These are phyloP conservation scores for Strobilomyces echinocephalus DNA, from an alignment of 768 basidiomycete species.

Conservation along the genomic window DNA sequence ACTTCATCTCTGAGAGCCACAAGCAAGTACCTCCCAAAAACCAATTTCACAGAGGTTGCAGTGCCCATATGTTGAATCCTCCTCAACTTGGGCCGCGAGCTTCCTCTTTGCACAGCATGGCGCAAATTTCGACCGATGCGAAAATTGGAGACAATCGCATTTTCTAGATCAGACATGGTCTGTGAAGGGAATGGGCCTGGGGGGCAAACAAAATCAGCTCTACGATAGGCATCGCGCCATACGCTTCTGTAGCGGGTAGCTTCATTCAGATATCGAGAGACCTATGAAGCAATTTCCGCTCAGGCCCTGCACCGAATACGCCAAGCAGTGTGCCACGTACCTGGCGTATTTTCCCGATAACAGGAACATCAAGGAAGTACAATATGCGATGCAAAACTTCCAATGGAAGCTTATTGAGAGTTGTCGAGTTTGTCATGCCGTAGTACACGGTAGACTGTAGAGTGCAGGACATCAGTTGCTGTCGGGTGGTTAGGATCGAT, in stretches of 20 bases:
- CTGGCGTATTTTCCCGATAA: constrained; percentile 13
- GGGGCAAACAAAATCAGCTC: constrained; percentile 9
- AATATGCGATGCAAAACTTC: constrained; percentile 11
- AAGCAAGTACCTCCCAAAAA: constrained; percentile 15
- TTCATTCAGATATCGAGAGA: constrained; percentile 7
- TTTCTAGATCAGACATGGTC: constrained; percentile 12
- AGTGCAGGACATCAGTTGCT: not conserved
- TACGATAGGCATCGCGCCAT: constrained; percentile 17
- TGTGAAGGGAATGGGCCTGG: constrained; percentile 18
- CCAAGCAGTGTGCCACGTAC: constrained; percentile 6
- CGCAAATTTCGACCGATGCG: constrained; percentile 7
- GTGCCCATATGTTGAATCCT: constrained; percentile 7
- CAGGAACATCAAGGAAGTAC: constrained; percentile 11
- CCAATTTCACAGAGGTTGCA: not conserved
- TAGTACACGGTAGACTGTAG: not conserved
- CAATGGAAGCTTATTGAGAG: constrained; percentile 10
- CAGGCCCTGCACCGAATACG: not conserved
- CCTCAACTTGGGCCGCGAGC: not conserved
- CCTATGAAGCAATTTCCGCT: constrained; percentile 1
- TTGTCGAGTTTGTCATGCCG: not conserved
- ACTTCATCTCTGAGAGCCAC: constrained; percentile 11
- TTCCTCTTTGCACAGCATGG: not conserved
- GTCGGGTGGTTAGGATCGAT: not conserved
- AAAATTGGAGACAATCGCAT: constrained; percentile 5
- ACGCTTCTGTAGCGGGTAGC: constrained; percentile 7